A percentile compares a stretch with the other conserved stretches of the same genome.
Conservation (phyloP, 441 rosid genomes). For the Hypseocharis bilobata region DNA sequence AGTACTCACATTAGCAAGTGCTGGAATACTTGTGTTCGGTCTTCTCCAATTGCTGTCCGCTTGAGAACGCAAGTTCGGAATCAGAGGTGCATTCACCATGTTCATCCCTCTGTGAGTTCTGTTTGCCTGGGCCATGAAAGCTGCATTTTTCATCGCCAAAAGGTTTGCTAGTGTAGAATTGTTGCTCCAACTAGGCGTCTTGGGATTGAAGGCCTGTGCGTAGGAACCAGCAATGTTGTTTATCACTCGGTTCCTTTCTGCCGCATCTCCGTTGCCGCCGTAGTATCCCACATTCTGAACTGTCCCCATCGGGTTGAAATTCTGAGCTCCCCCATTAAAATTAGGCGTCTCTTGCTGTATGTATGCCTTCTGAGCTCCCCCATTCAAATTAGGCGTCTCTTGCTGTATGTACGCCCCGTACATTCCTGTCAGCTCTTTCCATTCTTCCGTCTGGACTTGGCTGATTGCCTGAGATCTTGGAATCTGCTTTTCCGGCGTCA, state of each 20-base stretch:
- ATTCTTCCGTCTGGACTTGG: conserved; percentile 5
- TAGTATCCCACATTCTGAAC: conserved; percentile 22
- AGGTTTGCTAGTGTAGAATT: conserved; percentile 22
- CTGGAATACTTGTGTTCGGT: conserved; percentile 6
- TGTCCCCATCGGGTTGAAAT: conserved; percentile 23
- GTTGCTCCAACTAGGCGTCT: conserved; percentile 19
- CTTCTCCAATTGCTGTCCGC: conserved; percentile 21
- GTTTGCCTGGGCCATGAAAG: conserved; percentile 24
- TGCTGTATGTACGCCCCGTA: conserved; percentile 26
- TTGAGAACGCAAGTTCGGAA: conserved; percentile 30
- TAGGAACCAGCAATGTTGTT: conserved; percentile 32
- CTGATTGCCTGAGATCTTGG: conserved; percentile 25
- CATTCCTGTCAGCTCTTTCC: conserved; percentile 18
- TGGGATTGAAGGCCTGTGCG: conserved; percentile 22
- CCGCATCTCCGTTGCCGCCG: conserved; percentile 16
- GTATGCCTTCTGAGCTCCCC: no score
- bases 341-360: conserved; percentile 28
- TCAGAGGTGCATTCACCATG: conserved; percentile 20
- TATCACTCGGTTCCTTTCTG: conserved; percentile 23
- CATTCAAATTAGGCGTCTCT: conserved; percentile 23
- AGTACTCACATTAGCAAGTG: conserved; percentile 1
- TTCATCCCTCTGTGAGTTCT: conserved; percentile 18
- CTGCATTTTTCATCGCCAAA: conserved; percentile 24
- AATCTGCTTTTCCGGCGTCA: conserved; percentile 42
- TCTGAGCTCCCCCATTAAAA: conserved; percentile 22